Conservation (phyloP, 495 filamentous ascomycete species). For the Neurospora sp. region DNA sequence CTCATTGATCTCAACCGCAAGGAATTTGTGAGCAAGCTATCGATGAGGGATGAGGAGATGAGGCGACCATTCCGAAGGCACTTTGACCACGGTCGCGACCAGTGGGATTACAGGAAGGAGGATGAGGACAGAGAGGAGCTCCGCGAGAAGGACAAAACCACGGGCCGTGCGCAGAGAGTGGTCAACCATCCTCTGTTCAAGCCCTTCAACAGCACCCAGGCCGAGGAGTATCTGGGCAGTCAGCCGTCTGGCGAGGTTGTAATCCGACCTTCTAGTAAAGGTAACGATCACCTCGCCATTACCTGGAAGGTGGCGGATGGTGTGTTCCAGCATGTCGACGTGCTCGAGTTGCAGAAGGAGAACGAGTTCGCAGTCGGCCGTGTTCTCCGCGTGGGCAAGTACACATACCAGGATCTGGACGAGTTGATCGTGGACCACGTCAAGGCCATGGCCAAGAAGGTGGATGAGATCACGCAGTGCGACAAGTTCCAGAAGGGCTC, state of each 20-base stretch:
- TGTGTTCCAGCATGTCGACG: conserved; percentile 94
- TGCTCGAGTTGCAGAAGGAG: conserved; percentile 91
- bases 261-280: conserved; percentile 88
- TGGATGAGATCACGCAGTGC: conserved; percentile 87
- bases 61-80: conserved; percentile 55
- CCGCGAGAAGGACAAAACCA: conserved; percentile 69
- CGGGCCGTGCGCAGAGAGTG: conserved; percentile 77
- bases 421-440: conserved; percentile 96
- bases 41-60: conserved; percentile 70
- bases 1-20: conserved; percentile 76
- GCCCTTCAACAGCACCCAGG: conserved; percentile 85
- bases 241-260: conserved; percentile 81
- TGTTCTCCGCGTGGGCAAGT: conserved; percentile 71
- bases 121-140: conserved; percentile 64
- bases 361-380: conserved; percentile 89
- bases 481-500: conserved; percentile 81
- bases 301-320: conserved; percentile 98
- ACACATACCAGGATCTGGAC: conserved; percentile 90
- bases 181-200: conserved; percentile 95
- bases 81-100: conserved; percentile 57
- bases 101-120: conserved; percentile 83
- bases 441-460: conserved; percentile 94
- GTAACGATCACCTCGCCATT: conserved; percentile 85
- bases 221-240: conserved; percentile 83
- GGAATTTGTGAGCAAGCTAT: conserved; percentile 68